Base-by-base conservation (phyloP, 768 basidiomycete genomes). In the Russula dissimulans region DNA sequence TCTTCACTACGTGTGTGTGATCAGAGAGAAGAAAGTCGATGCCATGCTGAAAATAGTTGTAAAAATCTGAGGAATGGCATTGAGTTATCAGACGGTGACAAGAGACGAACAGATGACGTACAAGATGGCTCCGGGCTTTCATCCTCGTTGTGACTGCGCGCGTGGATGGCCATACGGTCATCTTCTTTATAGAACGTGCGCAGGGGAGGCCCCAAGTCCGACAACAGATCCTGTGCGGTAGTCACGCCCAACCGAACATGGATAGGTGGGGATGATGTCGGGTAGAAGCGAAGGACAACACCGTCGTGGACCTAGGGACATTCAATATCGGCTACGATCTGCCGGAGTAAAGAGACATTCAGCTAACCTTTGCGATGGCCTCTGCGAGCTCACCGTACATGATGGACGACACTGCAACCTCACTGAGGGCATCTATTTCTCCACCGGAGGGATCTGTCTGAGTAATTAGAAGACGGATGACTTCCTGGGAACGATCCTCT, bases 41-140 rank as follows among this genome's bases (percentile, higher is more conserved):
- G 1, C 93, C 93, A 67, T 92, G 84, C 65, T 93, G 88, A 66
- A 95, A 92, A 68, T 97, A 97, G 68, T 95, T 95, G 72, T 89
- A 92, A 70, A 93, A 92, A 71, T 92, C 90, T 91, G 61, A 3
- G 3, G 43, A 52, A 56, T 26, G 8, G 11, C 18, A 39, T n/a
- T 49, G n/a, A 42, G 58, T 53, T 60, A 48, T 59, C 41, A 58
- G 22, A 31, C 43, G 3, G 17, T 22, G 46, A 15, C 22, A 43
- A 50, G 22, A 26, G 34, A 54, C 26, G 38, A 8, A 22, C 15
- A 15, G 48, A n/a, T 26, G 31, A 57, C 76, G 60, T 65, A 79
- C 83, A 81, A 63, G 81, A 77, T 66, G 77, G 74, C 44, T 81
- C 80, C 54, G 77, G 74, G 54, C 76, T 78, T 29, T 74, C 76